Base-by-base conservation (phyloP, 371 early-diverging fungal genomes). In the Lichtheimia ornata region DNA sequence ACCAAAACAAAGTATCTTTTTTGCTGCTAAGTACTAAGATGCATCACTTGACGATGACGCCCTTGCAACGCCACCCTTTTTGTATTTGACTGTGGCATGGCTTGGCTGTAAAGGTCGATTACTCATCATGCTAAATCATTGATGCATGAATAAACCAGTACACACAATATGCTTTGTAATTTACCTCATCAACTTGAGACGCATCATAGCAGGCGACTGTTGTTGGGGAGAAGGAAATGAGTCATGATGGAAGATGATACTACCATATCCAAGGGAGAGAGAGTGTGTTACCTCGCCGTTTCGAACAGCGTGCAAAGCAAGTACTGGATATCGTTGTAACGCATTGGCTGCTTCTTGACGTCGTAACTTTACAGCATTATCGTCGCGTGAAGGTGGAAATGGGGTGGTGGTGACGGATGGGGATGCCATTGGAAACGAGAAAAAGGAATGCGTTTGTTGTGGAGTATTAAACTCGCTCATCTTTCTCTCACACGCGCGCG, bases 131-230 rank as follows among this genome's bases (percentile, higher is more conserved):
- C 35, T 35, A 22, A 22, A 35, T 35, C 3, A 4, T 6, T 30
- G 30, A 30, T 7, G 30, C 7, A 30, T 35, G 35, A 35, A 35
- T 35, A 35, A 35, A 35, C 35, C 6, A 2, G 4, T 9, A 35
- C 35, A 35, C 9, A 28, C 4, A 28, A 6, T 11, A 35, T 9
- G 35, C 2, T 47, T 12, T 22, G n/a, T 2, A 18, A 17, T 25
- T 49, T 64, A 69, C 69, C 58, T 47, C 69, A 69, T 69, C 69
- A 69, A 64, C 53, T 61, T 61, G 6, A 69, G 35, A 42, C 69
- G 35, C 25, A 64, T 69, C 42, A 51, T 50, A 7, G 69, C 69
- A 2, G 64, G 64, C 22, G 49, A 40, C 69, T 69, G 20, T 30
- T 53, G 9, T 13, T 25, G 40, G 14, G n/a, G 13, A 2, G 11